Percentiles rank a stretch among this genome's conserved stretches.
Conservation (phyloP, 345 rosid species). For the Hypericum androsaemum region DNA sequence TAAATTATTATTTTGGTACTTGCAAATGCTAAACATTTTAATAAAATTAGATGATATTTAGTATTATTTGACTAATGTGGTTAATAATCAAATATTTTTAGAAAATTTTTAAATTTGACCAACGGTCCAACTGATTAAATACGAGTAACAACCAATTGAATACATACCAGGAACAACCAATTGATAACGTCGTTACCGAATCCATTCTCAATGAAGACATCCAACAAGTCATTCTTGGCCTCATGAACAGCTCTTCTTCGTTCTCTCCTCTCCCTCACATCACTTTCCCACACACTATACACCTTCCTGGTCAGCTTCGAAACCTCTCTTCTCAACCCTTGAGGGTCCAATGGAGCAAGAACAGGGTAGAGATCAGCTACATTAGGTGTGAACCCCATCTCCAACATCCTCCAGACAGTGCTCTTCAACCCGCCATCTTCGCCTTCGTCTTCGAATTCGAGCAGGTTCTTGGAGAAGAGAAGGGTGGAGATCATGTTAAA, state of each 20-base stretch:
- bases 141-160: background rate
- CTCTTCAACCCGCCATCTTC: background rate
- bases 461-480: background rate
- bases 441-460: background rate
- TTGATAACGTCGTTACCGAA: constrained; percentile 12
- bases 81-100: too few species aligned
- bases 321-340: background rate
- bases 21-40: too few species aligned
- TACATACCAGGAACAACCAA: constrained; percentile 2
- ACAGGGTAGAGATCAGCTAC: background rate
- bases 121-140: too few species aligned
- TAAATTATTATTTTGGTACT: too few species aligned
- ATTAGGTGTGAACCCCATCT: constrained; percentile 3
- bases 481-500: background rate
- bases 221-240: constrained; percentile 11
- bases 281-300: background rate
- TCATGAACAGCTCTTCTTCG: background rate
- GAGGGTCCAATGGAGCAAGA: background rate
- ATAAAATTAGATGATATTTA: too few species aligned
- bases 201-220: constrained; percentile 10
- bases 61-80: too few species aligned
- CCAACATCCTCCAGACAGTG: background rate
- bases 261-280: background rate
- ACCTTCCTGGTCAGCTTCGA: background rate
- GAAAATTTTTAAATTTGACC: too few species aligned